phyloP scores from a whole-genome alignment of 768 basidiomycete species.

The Russula earlei region DNA sequence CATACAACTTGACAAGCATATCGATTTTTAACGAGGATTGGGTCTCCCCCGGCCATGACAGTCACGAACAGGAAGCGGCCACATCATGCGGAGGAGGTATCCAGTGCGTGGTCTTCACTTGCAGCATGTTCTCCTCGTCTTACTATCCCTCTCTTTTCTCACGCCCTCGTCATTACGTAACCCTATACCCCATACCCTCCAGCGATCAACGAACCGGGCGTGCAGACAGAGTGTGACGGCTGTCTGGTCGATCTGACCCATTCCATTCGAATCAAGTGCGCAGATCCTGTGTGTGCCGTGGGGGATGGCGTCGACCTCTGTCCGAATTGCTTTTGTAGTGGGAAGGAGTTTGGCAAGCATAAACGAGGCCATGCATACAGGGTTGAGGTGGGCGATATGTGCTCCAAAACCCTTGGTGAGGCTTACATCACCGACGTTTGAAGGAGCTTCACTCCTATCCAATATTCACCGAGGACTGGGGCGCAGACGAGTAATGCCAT shows the following conservation, averaged over 20 bases:
- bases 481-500: constrained; percentile 79
- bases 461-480: constrained; percentile 93
- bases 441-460: constrained; percentile 96
- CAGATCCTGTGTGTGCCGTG: constrained; percentile 64
- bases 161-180: constrained; percentile 26
- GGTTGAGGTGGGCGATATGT: constrained; percentile 56
- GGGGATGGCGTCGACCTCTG: constrained; percentile 88
- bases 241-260: constrained; percentile 88
- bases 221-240: constrained; percentile 75
- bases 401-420: not conserved
- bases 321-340: constrained; percentile 83
- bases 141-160: constrained; percentile 22
- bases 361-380: constrained; percentile 84
- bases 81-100: constrained; percentile 54
- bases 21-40: not conserved
- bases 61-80: constrained; percentile 60
- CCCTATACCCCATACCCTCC: not conserved
- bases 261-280: constrained; percentile 94
- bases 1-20: not conserved
- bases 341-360: constrained; percentile 82
- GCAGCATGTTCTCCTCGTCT: constrained; percentile 16
- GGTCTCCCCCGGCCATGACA: constrained; percentile 36
- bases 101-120: constrained; percentile 35
- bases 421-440: constrained; percentile 9
- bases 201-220: constrained; percentile 76